Percentiles rank a stretch among this genome's conserved stretches.
Conservation (phyloP, 371 early-diverging fungal species). For the Chytridium lagenaria region DNA sequence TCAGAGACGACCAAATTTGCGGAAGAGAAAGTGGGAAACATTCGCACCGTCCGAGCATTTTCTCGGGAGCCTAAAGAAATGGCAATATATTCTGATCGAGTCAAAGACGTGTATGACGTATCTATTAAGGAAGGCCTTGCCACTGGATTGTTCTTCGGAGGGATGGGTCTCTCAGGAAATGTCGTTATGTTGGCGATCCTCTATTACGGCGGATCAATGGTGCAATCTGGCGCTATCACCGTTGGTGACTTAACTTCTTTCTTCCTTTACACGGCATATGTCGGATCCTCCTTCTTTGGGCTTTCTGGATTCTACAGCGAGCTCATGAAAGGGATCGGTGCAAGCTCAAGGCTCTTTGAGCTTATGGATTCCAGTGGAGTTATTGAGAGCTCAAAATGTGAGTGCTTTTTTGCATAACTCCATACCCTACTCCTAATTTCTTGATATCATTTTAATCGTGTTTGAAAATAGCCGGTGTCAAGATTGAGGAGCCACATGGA, state of each 20-base stretch:
- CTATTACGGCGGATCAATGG: slow-evolving; percentile 72
- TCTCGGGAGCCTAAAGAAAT: slow-evolving; percentile 66
- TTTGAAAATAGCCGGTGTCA: slow-evolving; percentile 54
- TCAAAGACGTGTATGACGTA: slow-evolving; percentile 64
- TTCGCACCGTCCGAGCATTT: slow-evolving; percentile 82
- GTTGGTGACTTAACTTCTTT: slow-evolving; percentile 83
- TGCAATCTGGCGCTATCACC: slow-evolving; percentile 65
- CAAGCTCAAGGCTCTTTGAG: slow-evolving; percentile 74
- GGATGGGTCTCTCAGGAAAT: slow-evolving; percentile 78
- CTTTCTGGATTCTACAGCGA: slow-evolving; percentile 82
- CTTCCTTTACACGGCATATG: slow-evolving; percentile 83
- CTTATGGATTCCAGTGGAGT: slow-evolving; percentile 65
- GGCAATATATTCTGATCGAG: slow-evolving; percentile 55
- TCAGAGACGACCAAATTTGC: slow-evolving; percentile 77
- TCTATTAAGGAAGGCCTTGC: slow-evolving; percentile 75
- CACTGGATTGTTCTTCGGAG: slow-evolving; percentile 77
- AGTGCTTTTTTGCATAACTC: neutral
- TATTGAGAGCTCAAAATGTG: neutral
- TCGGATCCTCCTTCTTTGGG: slow-evolving; percentile 73
- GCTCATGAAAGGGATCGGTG: slow-evolving; percentile 85
- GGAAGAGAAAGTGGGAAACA: slow-evolving; percentile 73
- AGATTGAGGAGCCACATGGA: slow-evolving; percentile 53
- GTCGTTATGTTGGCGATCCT: slow-evolving; percentile 74
- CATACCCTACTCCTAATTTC: too few species aligned
- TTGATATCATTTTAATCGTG: too few species aligned